Evolutionary conservation across 345 rosid genomes (phyloP).

Genomic region (Gossypium rotundifolium): DNA sequence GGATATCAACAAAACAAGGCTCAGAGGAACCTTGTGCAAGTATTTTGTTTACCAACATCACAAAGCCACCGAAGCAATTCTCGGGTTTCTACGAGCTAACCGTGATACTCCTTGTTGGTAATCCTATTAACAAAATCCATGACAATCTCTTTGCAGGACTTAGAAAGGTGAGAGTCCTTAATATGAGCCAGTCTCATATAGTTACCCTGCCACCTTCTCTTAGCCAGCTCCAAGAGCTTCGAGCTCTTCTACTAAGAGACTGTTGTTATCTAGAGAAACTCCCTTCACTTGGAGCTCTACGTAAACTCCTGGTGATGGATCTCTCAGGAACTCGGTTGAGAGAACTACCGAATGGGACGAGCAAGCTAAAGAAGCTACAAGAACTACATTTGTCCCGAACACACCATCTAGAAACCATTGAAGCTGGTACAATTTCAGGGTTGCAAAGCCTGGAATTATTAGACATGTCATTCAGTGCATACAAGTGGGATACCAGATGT

Average conservation of each 20-base stretch:
- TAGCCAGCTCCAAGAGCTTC: conserved; percentile 11
- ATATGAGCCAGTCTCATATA: conserved; percentile 22
- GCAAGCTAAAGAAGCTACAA: conserved; percentile 13
- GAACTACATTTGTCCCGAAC: conserved; percentile 24
- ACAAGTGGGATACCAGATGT: conserved; percentile 20
- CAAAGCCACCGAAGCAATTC: conserved; percentile 12
- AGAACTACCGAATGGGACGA: conserved; percentile 23
- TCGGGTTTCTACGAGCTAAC: conserved; percentile 15
- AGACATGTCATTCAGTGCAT: conserved; percentile 32
- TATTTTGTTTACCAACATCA: conserved; percentile 23
- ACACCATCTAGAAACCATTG: conserved; percentile 20
- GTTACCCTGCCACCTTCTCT: conserved; percentile 22
- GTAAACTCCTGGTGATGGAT: conserved; percentile 29
- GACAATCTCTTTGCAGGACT: conserved; percentile 19
- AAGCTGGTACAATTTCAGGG: conserved; percentile 21
- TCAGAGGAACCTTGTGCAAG: conserved; percentile 8
- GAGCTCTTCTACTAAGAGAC: conserved; percentile 23
- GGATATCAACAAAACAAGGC: conserved; percentile 15
- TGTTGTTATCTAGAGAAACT: conserved; percentile 19
- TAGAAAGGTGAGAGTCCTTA: conserved; percentile 21
- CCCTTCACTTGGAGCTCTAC: conserved; percentile 23
- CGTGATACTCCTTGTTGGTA: conserved; percentile 28
- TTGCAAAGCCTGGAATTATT: conserved; percentile 26
- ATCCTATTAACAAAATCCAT: conserved; percentile 26
- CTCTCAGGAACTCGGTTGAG: conserved; percentile 23